Percentiles rank a stretch among this genome's conserved stretches.
phyloP scores from a whole-genome alignment of 2,329 filamentous ascomycete species.

The Gaeumannomyces tritici region DNA sequence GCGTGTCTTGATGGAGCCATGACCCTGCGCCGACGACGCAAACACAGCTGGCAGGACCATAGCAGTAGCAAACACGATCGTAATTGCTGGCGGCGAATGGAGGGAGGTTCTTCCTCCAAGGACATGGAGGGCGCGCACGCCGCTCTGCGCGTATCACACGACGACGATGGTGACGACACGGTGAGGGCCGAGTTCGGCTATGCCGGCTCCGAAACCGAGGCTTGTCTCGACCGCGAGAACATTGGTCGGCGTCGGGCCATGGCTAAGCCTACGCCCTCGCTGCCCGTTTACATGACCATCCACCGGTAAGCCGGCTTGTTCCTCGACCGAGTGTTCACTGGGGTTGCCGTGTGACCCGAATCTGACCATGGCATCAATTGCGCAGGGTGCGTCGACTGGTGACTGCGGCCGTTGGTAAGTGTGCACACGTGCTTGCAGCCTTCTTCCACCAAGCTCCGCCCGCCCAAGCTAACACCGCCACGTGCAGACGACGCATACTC shows the following conservation, averaged over 20 bases:
- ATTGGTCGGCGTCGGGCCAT: background rate
- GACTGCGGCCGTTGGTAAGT: constrained; percentile 1
- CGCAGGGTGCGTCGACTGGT: constrained; percentile 1
- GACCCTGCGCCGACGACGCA: background rate
- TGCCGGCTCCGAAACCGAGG: constrained; percentile 2
- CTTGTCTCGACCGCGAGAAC: background rate
- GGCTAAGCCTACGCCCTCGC: background rate
- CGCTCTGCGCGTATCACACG: background rate
- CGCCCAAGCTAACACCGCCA: background rate
- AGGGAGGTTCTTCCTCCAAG: background rate
- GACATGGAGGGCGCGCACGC: background rate
- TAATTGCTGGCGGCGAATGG: background rate
- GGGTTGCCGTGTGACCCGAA: no score
- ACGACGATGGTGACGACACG: background rate
- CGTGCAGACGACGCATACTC: constrained; percentile 30
- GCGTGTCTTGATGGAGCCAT: background rate
- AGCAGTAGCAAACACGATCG: background rate
- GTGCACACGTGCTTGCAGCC: background rate
- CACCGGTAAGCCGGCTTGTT: background rate
- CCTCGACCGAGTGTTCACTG: background rate
- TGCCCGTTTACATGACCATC: constrained; percentile 4
- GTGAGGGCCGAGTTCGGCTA: background rate
- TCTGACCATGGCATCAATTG: background rate
- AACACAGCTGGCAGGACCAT: background rate
- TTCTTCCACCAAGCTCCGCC: background rate